These are phyloP conservation scores for Penicillium flavigenum DNA, from an alignment of 495 filamentous ascomycete species.

Conservation along the genomic window DNA sequence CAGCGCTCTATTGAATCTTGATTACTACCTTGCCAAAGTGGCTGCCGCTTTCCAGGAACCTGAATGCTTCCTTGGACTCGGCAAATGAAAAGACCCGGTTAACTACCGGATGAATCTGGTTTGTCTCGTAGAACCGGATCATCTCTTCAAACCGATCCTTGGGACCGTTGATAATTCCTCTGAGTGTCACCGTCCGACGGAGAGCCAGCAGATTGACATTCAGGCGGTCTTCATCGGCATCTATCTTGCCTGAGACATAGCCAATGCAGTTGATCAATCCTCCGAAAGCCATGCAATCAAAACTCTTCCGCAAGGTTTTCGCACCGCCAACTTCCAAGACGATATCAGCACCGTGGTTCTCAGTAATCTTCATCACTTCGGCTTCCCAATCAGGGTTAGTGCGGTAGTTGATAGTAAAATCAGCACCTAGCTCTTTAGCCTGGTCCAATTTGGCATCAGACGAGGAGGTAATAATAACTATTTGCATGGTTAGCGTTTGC, in stretches of 20 bases:
- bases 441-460: slow-evolving; percentile 61
- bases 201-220: slow-evolving; percentile 56
- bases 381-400: slow-evolving; percentile 67
- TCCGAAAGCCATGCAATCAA: slow-evolving; percentile 64
- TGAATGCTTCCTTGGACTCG: slow-evolving; percentile 50
- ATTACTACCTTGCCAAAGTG: slow-evolving; percentile 77
- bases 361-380: slow-evolving; percentile 61
- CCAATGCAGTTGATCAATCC: slow-evolving; percentile 69
- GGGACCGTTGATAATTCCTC: slow-evolving; percentile 62
- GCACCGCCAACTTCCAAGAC: slow-evolving; percentile 68
- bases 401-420: slow-evolving; percentile 66
- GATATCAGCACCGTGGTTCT: slow-evolving; percentile 62
- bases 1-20: slow-evolving; percentile 40
- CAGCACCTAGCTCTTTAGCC: slow-evolving; percentile 59
- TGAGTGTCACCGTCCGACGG: slow-evolving; percentile 49
- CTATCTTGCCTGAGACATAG: slow-evolving; percentile 59
- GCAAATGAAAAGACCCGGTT: slow-evolving; percentile 60
- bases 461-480: slow-evolving; percentile 74
- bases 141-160: slow-evolving; percentile 62
- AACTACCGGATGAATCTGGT: slow-evolving; percentile 61
- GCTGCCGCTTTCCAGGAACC: slow-evolving; percentile 60
- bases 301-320: slow-evolving; percentile 57
- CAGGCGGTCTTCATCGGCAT: slow-evolving; percentile 40
- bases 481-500: background rate
- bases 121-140: slow-evolving; percentile 56